Base-by-base conservation (phyloP, 2,329 filamentous ascomycete genomes). In the Monosporascus sp. region DNA sequence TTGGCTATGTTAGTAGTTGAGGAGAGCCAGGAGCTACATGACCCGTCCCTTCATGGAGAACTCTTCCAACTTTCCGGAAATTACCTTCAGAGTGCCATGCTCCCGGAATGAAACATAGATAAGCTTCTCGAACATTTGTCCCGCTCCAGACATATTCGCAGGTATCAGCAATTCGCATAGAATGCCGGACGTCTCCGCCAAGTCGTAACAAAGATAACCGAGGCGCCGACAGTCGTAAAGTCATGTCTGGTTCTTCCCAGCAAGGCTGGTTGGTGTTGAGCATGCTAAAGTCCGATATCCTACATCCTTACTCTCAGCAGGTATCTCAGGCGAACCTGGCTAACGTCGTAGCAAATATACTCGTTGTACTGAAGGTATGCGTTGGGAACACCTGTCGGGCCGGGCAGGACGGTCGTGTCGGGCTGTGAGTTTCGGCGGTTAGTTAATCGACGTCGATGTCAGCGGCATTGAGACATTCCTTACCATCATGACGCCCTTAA, bases 401-500 rank as follows among this genome's bases (percentile, higher is more conserved):
- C 78, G 0, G 82, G 80, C 7, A 58, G 65, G 2, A 72, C 65
- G 2, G 65, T 66, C 0, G 71, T 69, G 60, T 86, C 80, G 44
- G 82, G 82, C 78, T 81, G 55, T 37, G 4, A 14, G 51, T 53
- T 60, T 55, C 24, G 24, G 40, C 44, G 20, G 48, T 53, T 28
- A 58, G 54, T n/a, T 48, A 24, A 52, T 28, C 22, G 49, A 51
- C 24, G 18, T 7, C n/a, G 17, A 35, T 47, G 35, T 45, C 15
- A 44, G 26, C 28, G 15, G 41, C n/a, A 31, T 31, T 14, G 15
- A 24, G 9, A 49, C n/a, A 24, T 56, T 50, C 72, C 78, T 72
- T 69, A 87, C 85, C 76, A 95, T 92, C 62, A 77, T 78, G 41
- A 89, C 78, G 0, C 89, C 90, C 53, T 80, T 73, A 44, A 95